Evolutionary conservation across 768 basidiomycete genomes (phyloP), one percentile per base, ranked within the genome.

Genomic region (Boletellus emodensis): DNA sequence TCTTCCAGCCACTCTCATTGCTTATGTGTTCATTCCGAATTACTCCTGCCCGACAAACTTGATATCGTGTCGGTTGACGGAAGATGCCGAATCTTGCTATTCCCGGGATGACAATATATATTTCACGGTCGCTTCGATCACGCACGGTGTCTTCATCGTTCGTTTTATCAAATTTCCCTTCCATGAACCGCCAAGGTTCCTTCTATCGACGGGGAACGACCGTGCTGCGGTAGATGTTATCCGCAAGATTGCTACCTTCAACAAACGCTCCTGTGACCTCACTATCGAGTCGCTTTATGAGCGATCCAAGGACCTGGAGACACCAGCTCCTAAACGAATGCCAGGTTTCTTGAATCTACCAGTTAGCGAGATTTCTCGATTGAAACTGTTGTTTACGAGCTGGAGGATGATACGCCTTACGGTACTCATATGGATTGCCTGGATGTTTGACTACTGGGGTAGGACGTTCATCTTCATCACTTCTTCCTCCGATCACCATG

Each of bases 381-480:
- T 58, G 15, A 49, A 36, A 17, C 17, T 59, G 24, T 37, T 59
- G 40, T 59, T 59, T 30, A 50, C 42, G 22, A 59, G n/a, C 40
- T 46, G 53, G 58, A 50, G 42, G 30, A 46, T 52, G 40, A 6
- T 18, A 18, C 56, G 58, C 6, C 11, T 55, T 13, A 44, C 53
- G 5, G 30, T 55, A 17, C 30, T 50, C 7, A 17, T 58, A 35
- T 59, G 58, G 56, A 30, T 45, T 15, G 45, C 42, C 6, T 58
- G 56, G 53, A 54, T 59, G 40, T 59, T 58, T 41, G n/a, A 35
- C n/a, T 48, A 17, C 22, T 57, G 46, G 51, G 51, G 56, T 58
- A 44, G 40, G 56, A 6, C 17, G 24, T n/a, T 12, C 30, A 18
- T 4, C 6, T 15, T 24, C 7, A 13, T 47, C 9, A 8, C 3